Evolutionary conservation across 805 yeast species (phyloP).

Genomic region (Metschnikowia cubensis): DNA sequence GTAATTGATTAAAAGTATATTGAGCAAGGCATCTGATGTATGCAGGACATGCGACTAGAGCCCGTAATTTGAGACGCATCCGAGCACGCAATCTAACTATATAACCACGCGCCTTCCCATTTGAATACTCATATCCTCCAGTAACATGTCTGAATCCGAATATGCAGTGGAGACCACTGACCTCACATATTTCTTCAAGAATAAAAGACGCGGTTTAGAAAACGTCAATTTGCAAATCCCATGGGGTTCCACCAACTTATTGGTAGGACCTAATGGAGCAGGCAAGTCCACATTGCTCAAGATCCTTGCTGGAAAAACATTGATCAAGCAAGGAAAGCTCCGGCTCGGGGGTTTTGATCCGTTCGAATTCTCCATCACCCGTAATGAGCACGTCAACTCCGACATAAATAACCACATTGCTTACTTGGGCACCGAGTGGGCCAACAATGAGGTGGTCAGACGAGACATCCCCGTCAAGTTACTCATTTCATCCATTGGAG

Average conservation of each 20-base stretch:
- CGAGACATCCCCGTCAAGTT: constrained; percentile 86
- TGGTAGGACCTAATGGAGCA: constrained; percentile 96
- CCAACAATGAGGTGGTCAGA: constrained; percentile 81
- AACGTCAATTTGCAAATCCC: constrained; percentile 59
- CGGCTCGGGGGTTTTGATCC: constrained; percentile 84
- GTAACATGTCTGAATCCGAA: constrained; percentile 10
- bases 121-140: neutral
- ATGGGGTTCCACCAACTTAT: constrained; percentile 68
- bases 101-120: no score
- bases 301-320: constrained; percentile 86
- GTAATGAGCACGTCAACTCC: constrained; percentile 40
- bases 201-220: constrained; percentile 57
- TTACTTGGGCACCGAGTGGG: constrained; percentile 97
- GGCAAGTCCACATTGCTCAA: constrained; percentile 88
- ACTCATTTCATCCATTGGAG: constrained; percentile 76
- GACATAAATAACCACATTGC: constrained; percentile 54
- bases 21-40: neutral
- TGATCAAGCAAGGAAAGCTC: constrained; percentile 70
- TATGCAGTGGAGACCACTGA: constrained; percentile 59
- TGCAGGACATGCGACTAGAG: neutral
- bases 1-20: neutral
- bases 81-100: neutral
- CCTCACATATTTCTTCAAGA: constrained; percentile 64
- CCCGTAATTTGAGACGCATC: neutral
- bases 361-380: constrained; percentile 55